Evolutionary conservation across 306 rosid genomes (phyloP), one percentile per base, ranked within the genome.

Genomic region (Cicer judaicum): DNA sequence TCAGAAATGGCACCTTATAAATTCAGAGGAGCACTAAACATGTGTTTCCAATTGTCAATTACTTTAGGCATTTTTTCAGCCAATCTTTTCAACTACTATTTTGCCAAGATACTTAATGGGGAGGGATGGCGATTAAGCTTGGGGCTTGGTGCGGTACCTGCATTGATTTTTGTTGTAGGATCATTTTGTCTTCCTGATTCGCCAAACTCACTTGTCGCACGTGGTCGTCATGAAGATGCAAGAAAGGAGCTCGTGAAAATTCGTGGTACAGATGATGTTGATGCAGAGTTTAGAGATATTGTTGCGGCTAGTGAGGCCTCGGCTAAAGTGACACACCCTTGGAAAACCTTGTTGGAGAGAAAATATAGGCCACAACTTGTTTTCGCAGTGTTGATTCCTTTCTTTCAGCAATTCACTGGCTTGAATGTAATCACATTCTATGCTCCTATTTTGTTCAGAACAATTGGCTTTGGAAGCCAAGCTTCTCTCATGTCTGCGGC

Each of bases 401-500:
- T 90, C 29, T 93, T 93, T 57, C 97, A 93, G 70, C 97, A 93
- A 70, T 84, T 93, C 69, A 93, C 98, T 4, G 98, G 95, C 64
- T 75, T 84, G 65, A 90, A 90, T 59, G 95, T 87, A 39, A 89
- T 90, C 83, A 88, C 95, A 1, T 89, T 93, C 74, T 90, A 93
- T 56, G 97, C 95, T 5, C 98, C 95, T 2, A 81, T 93, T 40
- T 74, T 93, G 82, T 90, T 90, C 86, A 89, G 81, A 84, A 85
- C 97, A 12, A 80, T 93, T 39, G 98, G 96, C 2, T 93, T 90
- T 15, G 92, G 93, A 73, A 64, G 69, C 80, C 82, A 67, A 1
- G 93, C 89, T 48, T 84, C 93, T 7, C 91, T 90, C 34, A 78
- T 84, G 84, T 93, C 93, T 12, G 78, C 98, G 0, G 73, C 88